Base-by-base conservation (phyloP, 73 alveolate species). In the Blepharisma stoltei region DNA sequence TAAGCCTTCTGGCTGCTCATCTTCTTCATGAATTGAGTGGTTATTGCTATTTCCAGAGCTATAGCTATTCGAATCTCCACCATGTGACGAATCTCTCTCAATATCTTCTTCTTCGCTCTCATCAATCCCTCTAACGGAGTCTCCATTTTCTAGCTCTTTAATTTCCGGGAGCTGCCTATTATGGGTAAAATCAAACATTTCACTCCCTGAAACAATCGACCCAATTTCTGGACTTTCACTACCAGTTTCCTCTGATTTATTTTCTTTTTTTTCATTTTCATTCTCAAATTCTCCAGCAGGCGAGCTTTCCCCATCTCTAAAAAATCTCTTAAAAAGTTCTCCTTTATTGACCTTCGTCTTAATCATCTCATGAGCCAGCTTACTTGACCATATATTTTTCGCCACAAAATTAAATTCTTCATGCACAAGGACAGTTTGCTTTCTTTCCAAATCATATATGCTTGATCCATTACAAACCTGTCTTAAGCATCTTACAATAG, bases 401-500 rank as follows among this genome's bases (percentile, higher is more conserved):
- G 81, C 77, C 20, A 86, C 78, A 21, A 67, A 32, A 43, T 65
- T 77, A 76, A 69, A 86, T 76, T 86, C 93, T 14, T 75, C 78
- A 76, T 86, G 89, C 71, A 86, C 54, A 6, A 83, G 48, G 9
- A 77, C 76, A 6, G 89, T 78, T 65, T 86, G 71, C 79, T 86
- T 86, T 45, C 89, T 71, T 18, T 55, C 27, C 6, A n/a, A 0
- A 41, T 86, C 93, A 82, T 37, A 82, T 9, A 82, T 81, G 9
- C 9, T 6, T 6, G 70, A 68, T 6, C 89, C 93, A 41, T 82
- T 84, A 3, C 67, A 76, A 21, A 91, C 49, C 25, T 82, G 65
- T 69, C 93, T 84, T 71, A 91, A 55, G 47, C 88, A 82, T 81
- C 90, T 71, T 6, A 89, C 87, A 7, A 91, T 86, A 6, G 93